These are phyloP conservation scores for Sclerotinia sclerotiorum DNA, from an alignment of 2,329 filamentous ascomycete genomes.

Conservation along the genomic window DNA sequence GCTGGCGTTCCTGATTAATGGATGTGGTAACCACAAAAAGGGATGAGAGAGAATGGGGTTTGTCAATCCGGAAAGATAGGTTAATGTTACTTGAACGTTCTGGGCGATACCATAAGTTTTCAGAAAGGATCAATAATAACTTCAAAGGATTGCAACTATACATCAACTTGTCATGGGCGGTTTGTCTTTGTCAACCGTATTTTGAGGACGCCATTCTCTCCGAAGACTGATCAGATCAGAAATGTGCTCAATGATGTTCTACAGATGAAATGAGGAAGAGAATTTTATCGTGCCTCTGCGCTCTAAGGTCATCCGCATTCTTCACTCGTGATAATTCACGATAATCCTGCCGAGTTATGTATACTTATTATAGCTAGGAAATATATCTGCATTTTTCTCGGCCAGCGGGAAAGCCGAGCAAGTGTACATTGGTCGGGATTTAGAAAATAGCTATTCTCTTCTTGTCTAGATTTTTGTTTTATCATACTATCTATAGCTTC, in stretches of 20 bases:
- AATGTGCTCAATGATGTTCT: background rate
- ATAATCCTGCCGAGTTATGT: background rate
- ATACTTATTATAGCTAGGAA: background rate
- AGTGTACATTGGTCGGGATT: background rate
- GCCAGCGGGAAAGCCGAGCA: background rate
- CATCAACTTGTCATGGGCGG: background rate
- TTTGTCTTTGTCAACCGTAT: background rate
- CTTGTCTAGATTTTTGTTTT: background rate
- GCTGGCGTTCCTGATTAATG: slow-evolving; percentile 3
- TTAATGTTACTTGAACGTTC: background rate
- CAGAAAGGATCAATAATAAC: background rate
- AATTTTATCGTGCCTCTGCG: background rate
- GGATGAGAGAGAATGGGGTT: background rate
- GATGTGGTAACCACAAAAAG: background rate
- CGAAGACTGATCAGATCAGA: background rate
- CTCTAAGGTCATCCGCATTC: background rate
- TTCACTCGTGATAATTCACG: background rate
- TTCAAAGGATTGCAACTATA: background rate
- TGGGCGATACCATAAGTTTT: background rate
- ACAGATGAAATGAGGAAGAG: background rate
- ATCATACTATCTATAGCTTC: background rate
- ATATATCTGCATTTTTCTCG: background rate
- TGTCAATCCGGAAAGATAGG: background rate
- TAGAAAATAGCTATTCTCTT: background rate
- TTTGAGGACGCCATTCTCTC: background rate